Percentiles rank a stretch among this genome's conserved stretches.
These are phyloP conservation scores for Fusarium nygamai DNA, from an alignment of 2,329 filamentous ascomycete species.

Conservation along the genomic window DNA sequence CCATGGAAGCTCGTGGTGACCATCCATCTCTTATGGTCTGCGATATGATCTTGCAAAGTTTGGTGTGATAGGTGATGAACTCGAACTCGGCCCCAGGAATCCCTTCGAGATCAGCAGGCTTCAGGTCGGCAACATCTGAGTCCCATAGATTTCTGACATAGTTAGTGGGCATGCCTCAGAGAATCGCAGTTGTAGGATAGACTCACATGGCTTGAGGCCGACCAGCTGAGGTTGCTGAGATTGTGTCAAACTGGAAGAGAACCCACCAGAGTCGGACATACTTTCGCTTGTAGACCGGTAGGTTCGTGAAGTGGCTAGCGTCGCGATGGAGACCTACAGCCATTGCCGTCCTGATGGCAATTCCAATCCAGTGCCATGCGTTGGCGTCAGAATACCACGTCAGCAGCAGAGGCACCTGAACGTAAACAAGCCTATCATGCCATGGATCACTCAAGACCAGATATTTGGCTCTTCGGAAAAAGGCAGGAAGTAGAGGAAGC, in stretches of 20 bases:
- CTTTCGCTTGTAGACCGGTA: conserved; percentile 1
- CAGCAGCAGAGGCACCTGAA: not conserved
- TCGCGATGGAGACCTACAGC: conserved; percentile 7
- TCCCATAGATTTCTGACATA: not conserved
- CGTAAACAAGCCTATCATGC: conserved; percentile 1
- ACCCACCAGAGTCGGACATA: conserved; percentile 15
- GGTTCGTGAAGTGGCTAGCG: not conserved
- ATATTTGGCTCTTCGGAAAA: not conserved
- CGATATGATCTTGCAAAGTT: conserved; percentile 10
- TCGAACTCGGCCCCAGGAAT: not conserved
- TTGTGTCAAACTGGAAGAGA: conserved; percentile 14
- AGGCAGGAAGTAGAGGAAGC: not conserved
- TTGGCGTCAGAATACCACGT: conserved; percentile 14
- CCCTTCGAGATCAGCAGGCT: not conserved
- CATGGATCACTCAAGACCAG: not conserved
- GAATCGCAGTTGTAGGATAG: accelerated
- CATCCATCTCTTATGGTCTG: not conserved
- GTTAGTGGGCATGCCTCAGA: not conserved
- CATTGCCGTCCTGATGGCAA: conserved; percentile 10
- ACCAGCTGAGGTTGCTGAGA: conserved; percentile 1
- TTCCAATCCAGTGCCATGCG: conserved; percentile 18
- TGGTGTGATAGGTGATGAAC: not conserved
- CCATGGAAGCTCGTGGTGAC: not conserved
- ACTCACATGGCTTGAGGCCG: conserved; percentile 11
- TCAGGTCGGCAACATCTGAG: not conserved